Base-by-base conservation (phyloP, 441 rosid genomes). In the Daphne laureola region DNA sequence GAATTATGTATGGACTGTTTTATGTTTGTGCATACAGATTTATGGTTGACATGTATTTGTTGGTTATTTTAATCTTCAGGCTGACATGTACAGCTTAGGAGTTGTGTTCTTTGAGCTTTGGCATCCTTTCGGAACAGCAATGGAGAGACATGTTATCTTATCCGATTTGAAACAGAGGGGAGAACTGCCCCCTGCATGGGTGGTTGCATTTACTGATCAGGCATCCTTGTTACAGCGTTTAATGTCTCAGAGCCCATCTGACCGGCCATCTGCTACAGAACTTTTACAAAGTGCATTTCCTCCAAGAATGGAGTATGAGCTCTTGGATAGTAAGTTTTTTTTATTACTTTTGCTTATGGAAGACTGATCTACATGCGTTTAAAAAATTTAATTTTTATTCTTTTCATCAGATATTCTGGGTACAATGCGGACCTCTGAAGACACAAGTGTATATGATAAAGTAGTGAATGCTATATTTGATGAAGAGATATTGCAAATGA, bases 41-140 rank as follows among this genome's bases (percentile, higher is more conserved):
- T 49, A 27, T 60, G 52, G 17, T 44, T 50, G 14, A 43, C 31
- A 35, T 51, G 45, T 2, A 31, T 31, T n/a, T 53, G 44, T 35
- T 44, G 16, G 40, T 54, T 61, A 46, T 48, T 55, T 69, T 64
- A 35, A 47, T 48, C 69, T 72, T 63, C 81, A 93, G 98, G 97
- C 83, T 59, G 98, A 93, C 71, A 93, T 93, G 98, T 93, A 89
- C 70, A 93, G 98, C 71, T 80, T 85, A 72, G 98, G 98, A 61
- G 74, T 93, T 59, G 92, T 93, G 44, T 93, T 93, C 67, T 89
- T 93, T 57, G 98, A 93, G 75, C 82, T 87, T 55, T 93, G 98
- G 95, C 90, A 82, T 66, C 98, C 98, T 46, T 89, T 87, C 70
- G 85, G 87, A 64, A 93, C 98, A 12, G 87, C 96, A 40, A 93